Conservation (phyloP, 768 basidiomycete species). For the Leucosporidium creatinivorum region DNA sequence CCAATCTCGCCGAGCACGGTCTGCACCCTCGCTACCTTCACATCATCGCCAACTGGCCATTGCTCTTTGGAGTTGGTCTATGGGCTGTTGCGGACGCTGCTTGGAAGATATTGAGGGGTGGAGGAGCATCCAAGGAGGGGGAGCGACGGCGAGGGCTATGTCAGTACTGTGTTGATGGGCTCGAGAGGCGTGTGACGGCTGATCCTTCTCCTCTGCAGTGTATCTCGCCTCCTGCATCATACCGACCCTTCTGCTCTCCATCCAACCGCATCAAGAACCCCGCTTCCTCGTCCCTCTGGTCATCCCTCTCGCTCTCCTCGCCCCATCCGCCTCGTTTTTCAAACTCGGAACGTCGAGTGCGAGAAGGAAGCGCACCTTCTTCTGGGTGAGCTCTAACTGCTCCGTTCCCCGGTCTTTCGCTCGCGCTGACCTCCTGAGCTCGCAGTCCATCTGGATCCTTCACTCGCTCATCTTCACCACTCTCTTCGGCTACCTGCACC, state of each 20-base stretch:
- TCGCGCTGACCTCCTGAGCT: background rate
- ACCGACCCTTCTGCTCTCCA: slow-evolving; percentile 17
- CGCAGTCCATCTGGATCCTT: slow-evolving; percentile 15
- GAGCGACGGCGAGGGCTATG: background rate
- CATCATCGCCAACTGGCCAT: slow-evolving; percentile 24
- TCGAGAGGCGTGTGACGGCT: too few relatives aligned
- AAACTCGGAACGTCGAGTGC: too few relatives aligned
- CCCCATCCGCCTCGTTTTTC: background rate
- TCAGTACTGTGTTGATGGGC: too few relatives aligned
- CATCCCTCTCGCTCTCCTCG: slow-evolving; percentile 16
- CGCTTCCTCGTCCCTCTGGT: slow-evolving; percentile 36
- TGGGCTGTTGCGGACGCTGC: background rate
- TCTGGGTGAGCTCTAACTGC: slow-evolving; percentile 11
- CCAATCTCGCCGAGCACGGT: slow-evolving; percentile 33
- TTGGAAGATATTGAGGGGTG: background rate
- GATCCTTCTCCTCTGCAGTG: slow-evolving; percentile 3
- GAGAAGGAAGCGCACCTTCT: background rate
- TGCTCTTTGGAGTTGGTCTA: slow-evolving; percentile 23
- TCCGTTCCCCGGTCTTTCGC: background rate
- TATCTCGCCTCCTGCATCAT: slow-evolving; percentile 9
- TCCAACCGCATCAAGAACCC: slow-evolving; percentile 34
- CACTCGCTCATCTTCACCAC: slow-evolving; percentile 12
- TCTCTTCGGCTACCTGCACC: slow-evolving; percentile 33
- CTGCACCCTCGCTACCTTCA: slow-evolving; percentile 32
- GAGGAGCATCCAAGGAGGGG: background rate